Conservation (phyloP, 2,329 filamentous ascomycete genomes). For the Dichotomopilus funicola region DNA sequence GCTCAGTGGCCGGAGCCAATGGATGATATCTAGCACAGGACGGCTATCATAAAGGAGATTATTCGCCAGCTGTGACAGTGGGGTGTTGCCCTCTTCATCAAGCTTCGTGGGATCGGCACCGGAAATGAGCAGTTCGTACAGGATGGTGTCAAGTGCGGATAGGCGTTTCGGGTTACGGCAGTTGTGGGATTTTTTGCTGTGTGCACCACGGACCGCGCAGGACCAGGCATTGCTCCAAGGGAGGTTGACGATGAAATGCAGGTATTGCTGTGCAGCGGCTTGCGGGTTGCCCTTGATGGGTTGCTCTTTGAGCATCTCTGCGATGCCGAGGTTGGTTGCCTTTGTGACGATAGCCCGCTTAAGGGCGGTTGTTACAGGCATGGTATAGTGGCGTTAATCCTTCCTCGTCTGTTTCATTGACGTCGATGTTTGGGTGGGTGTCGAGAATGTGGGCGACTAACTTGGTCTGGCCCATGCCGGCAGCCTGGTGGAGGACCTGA, state of each 20-base stretch:
- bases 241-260: conserved; percentile 4
- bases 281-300: conserved; percentile 5
- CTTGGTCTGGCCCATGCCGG: conserved; percentile 13
- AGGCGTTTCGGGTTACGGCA: background rate
- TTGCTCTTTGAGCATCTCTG: conserved; percentile 3
- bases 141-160: background rate
- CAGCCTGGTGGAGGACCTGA: conserved; percentile 19
- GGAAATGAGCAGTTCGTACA: conserved; percentile 1
- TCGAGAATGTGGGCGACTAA: conserved; percentile 16
- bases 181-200: background rate
- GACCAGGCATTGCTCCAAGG: background rate
- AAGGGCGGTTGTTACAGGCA: conserved; percentile 16
- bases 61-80: background rate
- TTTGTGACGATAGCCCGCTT: conserved; percentile 14
- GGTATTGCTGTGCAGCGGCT: background rate
- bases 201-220: too few relatives aligned
- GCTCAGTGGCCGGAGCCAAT: conserved; percentile 3
- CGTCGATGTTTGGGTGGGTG: conserved; percentile 2
- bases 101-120: conserved; percentile 2
- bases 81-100: background rate
- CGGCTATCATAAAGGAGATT: background rate
- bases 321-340: background rate
- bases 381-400: conserved; percentile 19
- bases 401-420: conserved; percentile 11
- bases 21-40: background rate